These are phyloP conservation scores for Yarrowia yakushimensis DNA, from an alignment of 805 yeast genomes.

Conservation along the genomic window DNA sequence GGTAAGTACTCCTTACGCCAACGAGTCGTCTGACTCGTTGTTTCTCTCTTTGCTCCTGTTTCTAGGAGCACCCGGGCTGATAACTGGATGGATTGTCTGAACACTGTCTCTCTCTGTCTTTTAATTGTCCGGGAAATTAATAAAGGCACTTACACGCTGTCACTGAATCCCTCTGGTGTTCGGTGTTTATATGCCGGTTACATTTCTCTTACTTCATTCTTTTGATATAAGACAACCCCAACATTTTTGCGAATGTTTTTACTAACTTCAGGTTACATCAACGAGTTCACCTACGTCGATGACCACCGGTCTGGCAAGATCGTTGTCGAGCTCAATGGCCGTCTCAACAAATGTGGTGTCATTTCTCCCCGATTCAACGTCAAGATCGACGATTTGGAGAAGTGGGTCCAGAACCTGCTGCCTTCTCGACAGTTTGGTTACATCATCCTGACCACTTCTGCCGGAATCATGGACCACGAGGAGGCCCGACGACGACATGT, in stretches of 20 bases:
- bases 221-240: neutral
- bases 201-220: slow-evolving; percentile 30
- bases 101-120: slow-evolving; percentile 91
- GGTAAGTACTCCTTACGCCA: slow-evolving; percentile 44
- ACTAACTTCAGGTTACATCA: slow-evolving; percentile 58
- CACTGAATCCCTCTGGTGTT: slow-evolving; percentile 24
- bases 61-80: slow-evolving; percentile 64
- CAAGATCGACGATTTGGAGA: slow-evolving; percentile 90
- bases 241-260: neutral
- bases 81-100: slow-evolving; percentile 97
- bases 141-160: slow-evolving; percentile 19
- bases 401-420: slow-evolving; percentile 96
- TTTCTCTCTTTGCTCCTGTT: neutral
- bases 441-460: slow-evolving; percentile 97
- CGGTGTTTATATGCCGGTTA: slow-evolving; percentile 41
- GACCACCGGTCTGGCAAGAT: slow-evolving; percentile 99
- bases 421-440: slow-evolving; percentile 99
- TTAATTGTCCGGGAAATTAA: slow-evolving; percentile 89
- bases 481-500: slow-evolving; percentile 99
- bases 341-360: slow-evolving; percentile 98
- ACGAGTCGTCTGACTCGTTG: neutral
- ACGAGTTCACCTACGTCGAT: slow-evolving; percentile 96
- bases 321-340: slow-evolving; percentile 94
- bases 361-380: slow-evolving; percentile 98
- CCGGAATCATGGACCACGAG: slow-evolving; percentile 99